phyloP scores from a whole-genome alignment of 352 stramenopile species.

The Pythium volutum region DNA sequence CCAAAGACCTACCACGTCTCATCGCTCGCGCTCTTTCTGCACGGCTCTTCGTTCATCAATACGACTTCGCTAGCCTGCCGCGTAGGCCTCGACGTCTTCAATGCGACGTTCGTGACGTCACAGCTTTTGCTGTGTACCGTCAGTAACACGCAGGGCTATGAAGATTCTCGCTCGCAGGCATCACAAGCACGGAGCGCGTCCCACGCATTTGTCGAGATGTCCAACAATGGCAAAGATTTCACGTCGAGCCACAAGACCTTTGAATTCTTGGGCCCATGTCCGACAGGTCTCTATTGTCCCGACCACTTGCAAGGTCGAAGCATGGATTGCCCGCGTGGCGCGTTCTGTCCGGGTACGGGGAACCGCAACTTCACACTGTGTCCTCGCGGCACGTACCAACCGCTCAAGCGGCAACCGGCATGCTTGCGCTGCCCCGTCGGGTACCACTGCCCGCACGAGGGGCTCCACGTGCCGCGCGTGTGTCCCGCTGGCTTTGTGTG shows the following conservation, averaged over 20 bases:
- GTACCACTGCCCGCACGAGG: conserved; percentile 92
- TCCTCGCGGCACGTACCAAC: conserved; percentile 93
- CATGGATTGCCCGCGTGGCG: conserved; percentile 64
- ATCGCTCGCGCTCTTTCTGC: conserved; percentile 57
- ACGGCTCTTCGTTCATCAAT: conserved; percentile 90
- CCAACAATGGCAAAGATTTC: conserved; percentile 95
- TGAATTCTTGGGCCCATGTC: conserved; percentile 79
- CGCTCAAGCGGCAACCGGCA: conserved; percentile 54
- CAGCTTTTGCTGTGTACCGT: conserved; percentile 91
- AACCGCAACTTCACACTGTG: conserved; percentile 95
- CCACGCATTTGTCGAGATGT: conserved; percentile 84
- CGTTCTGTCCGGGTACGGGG: conserved; percentile 71
- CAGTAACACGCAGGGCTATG: conserved; percentile 30
- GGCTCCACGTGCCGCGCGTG: conserved; percentile 91
- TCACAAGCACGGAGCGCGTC: conserved; percentile 10
- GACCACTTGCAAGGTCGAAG: conserved; percentile 39
- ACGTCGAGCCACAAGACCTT: conserved; percentile 74
- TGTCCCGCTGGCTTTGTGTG: conserved; percentile 95
- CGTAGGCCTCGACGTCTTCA: conserved; percentile 74
- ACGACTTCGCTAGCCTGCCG: conserved; percentile 87
- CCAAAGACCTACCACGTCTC: conserved; percentile 42
- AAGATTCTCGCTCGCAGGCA: conserved; percentile 30
- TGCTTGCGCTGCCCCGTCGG: conserved; percentile 94
- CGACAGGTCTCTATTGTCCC: conserved; percentile 87
- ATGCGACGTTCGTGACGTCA: conserved; percentile 85